A percentile compares a stretch with the other conserved stretches of the same genome.
Conservation (phyloP, 805 yeast species). For the Monosporozyma siamensis region DNA sequence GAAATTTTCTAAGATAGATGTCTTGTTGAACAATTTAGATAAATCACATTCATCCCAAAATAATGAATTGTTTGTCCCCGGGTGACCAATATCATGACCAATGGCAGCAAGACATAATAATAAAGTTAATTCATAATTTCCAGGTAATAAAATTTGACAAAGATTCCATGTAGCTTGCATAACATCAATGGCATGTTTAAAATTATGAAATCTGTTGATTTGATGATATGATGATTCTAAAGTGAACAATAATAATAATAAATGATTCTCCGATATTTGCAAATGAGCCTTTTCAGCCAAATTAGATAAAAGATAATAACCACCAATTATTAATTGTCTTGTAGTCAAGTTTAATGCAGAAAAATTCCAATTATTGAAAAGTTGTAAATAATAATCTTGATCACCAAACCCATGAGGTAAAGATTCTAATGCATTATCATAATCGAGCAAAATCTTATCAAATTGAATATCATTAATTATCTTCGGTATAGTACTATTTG, state of each 20-base stretch:
- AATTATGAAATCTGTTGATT: conserved; percentile 89
- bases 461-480: conserved; percentile 16
- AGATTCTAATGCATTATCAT: conserved; percentile 1
- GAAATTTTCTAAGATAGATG: conserved; percentile 72
- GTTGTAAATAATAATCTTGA: conserved; percentile 9
- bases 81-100: conserved; percentile 96
- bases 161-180: conserved; percentile 79
- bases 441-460: conserved; percentile 4
- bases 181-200: conserved; percentile 92
- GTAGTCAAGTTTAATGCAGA: conserved; percentile 22
- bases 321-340: conserved; percentile 22
- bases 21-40: conserved; percentile 49
- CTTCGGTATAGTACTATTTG: conserved; percentile 10
- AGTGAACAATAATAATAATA: conserved; percentile 53
- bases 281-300: conserved; percentile 14
- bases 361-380: conserved; percentile 24
- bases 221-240: conserved; percentile 72
- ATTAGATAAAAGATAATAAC: conserved; percentile 17
- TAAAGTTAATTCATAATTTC: conserved; percentile 38
- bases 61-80: conserved; percentile 83
- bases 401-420: conserved; percentile 1
- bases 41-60: conserved; percentile 54
- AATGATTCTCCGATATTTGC: conserved; percentile 33
- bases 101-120: conserved; percentile 70
- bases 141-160: conserved; percentile 15